Evolutionary conservation across 139 green algal species (phyloP).

Genomic region (Asterochloris sp.): DNA sequence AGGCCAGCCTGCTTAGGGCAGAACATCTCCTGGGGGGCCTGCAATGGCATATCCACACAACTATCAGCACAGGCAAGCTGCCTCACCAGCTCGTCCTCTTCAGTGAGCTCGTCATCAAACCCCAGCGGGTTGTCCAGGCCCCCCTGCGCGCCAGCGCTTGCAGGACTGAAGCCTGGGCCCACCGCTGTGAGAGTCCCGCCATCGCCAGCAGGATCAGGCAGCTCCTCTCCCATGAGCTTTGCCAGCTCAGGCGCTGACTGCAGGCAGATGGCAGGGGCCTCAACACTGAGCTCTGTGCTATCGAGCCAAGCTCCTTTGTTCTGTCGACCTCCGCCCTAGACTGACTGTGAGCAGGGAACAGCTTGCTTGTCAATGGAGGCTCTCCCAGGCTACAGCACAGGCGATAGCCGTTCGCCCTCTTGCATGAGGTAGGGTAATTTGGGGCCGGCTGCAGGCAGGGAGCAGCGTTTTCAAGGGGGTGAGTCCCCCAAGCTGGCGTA

Average conservation of each 20-base stretch:
- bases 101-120: slow-evolving; percentile 61
- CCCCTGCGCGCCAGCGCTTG: background rate
- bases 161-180: background rate
- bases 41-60: background rate
- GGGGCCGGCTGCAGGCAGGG: no score
- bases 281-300: no score
- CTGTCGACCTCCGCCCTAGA: no score
- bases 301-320: no score
- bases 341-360: no score
- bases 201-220: background rate
- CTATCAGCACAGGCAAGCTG: background rate
- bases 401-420: no score
- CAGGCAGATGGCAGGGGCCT: background rate
- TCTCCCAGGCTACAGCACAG: no score
- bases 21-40: no score
- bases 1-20: background rate
- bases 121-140: slow-evolving; percentile 2
- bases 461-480: no score
- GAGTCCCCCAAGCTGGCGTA: no score
- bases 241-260: slow-evolving; percentile 53
- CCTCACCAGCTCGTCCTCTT: slow-evolving; percentile 65
- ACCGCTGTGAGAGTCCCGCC: background rate
- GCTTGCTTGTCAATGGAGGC: no score
- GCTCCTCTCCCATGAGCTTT: slow-evolving; percentile 21
- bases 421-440: no score